Base-by-base conservation (phyloP, 192 early-diverging fungal species). In the Linnemannia schmuckeri region DNA sequence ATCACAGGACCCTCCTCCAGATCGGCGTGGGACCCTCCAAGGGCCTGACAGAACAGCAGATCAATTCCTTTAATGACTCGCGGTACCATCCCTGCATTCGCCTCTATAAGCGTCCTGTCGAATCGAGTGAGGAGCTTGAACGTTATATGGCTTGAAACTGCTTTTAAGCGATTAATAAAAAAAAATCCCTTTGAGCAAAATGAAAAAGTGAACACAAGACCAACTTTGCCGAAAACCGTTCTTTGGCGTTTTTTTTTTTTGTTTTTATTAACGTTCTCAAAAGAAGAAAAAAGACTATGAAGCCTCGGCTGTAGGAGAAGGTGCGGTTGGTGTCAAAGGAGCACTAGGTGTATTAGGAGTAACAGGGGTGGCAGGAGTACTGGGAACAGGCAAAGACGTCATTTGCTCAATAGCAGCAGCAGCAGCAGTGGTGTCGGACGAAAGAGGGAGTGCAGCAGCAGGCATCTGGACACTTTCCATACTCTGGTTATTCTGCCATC, bases 61-160 rank as follows among this genome's bases (percentile, higher is more conserved):
- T 87, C 15, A 6, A 75, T 0, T 9, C 30, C 35, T 87, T 87
- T 35, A 73, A 80, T 61, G 70, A 81, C 33, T 37, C 49, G 0
- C 37, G 63, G 24, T 52, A 74, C 46, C 79, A 76, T 3, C 85
- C 85, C 38, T 72, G 72, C 10, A 66, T 87, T 22, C 71, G 54
- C 12, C 27, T 81, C 9, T 87, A 78, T 55, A 15, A 38, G 6
- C 76, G 85, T 4, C 55, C 77, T 79, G 63, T 87, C 12, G 85
- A 87, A n/a, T 87, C 85, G 38, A 81, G 79, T 40, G 80, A 81
- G 0, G 85, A 87, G 7, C 54, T 86, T 5, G 41, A 70, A 1
- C 30, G 30, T 3, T 66, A 66, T 12, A 66, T 33, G 61, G 12
- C 27, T 33, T 66, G 61, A 66, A 33, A 27, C 24, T n/a, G 8